A percentile compares a stretch with the other conserved stretches of the same genome.
These are phyloP conservation scores for Aspergillus avenaceus DNA, from an alignment of 495 filamentous ascomycete genomes.

Conservation along the genomic window DNA sequence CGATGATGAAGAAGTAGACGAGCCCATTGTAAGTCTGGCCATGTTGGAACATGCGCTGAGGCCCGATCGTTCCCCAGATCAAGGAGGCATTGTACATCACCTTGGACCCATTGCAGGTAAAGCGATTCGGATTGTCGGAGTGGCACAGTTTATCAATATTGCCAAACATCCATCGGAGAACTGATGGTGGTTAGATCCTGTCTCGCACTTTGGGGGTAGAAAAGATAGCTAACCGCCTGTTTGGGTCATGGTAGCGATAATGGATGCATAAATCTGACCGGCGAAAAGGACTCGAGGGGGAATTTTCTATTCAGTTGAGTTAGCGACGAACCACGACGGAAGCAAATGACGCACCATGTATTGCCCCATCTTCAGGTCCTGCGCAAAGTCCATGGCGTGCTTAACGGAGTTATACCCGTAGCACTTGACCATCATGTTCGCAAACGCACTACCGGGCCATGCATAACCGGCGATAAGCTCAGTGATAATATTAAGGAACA, in stretches of 20 bases:
- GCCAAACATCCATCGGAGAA: slow-evolving; percentile 49
- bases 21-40: slow-evolving; percentile 31
- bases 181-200: slow-evolving; percentile 14
- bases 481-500: slow-evolving; percentile 67
- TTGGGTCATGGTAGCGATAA: slow-evolving; percentile 37
- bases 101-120: slow-evolving; percentile 49
- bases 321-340: background rate
- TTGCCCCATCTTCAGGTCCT: slow-evolving; percentile 49
- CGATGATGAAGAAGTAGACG: slow-evolving; percentile 41
- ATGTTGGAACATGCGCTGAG: slow-evolving; percentile 36
- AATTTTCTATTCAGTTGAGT: slow-evolving; percentile 32
- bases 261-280: slow-evolving; percentile 45
- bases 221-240: slow-evolving; percentile 13
- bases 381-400: slow-evolving; percentile 45
- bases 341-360: slow-evolving; percentile 34
- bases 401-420: slow-evolving; percentile 58
- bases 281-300: slow-evolving; percentile 48
- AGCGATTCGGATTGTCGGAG: slow-evolving; percentile 31
- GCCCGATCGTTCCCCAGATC: slow-evolving; percentile 42
- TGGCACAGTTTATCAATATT: slow-evolving; percentile 41
- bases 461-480: slow-evolving; percentile 74
- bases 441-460: slow-evolving; percentile 76
- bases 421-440: slow-evolving; percentile 83
- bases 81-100: slow-evolving; percentile 47
- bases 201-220: too few relatives aligned